Evolutionary conservation across 306 rosid species (phyloP).

Genomic region (Lablab purpureus): DNA sequence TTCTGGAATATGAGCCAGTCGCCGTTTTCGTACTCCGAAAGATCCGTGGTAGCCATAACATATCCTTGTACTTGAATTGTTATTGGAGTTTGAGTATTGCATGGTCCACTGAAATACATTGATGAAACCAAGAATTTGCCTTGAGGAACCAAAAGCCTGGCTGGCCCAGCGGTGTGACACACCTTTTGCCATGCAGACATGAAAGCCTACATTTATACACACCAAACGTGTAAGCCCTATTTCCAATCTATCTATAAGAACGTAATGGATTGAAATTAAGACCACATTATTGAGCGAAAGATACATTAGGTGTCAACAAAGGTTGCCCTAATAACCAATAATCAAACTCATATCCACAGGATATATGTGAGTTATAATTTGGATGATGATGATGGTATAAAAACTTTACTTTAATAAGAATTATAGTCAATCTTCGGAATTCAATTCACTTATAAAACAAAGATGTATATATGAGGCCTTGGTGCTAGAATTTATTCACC

Average conservation of each 20-base stretch:
- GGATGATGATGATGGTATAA: no score
- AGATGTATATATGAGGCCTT: not conserved
- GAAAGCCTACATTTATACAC: slow-evolving; percentile 59
- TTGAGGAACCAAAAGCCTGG: slow-evolving; percentile 61
- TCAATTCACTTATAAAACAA: no score
- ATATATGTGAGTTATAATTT: no score
- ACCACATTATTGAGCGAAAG: no score
- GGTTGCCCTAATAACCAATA: no score
- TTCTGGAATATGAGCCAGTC: slow-evolving; percentile 72
- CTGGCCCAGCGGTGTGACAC: slow-evolving; percentile 51
- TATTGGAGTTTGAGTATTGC: slow-evolving; percentile 53
- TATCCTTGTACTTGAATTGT: slow-evolving; percentile 66
- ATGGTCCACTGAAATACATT: slow-evolving; percentile 73
- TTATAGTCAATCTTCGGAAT: no score
- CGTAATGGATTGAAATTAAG: no score
- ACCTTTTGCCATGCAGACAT: slow-evolving; percentile 68
- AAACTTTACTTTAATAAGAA: no score
- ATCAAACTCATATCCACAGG: no score
- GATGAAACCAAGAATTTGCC: slow-evolving; percentile 61
- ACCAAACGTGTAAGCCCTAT: not conserved
- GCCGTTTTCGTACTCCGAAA: slow-evolving; percentile 47
- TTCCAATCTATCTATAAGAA: not conserved
- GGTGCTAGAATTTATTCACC: slow-evolving; percentile 45
- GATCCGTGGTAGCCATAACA: slow-evolving; percentile 61
- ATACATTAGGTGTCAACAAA: no score